A percentile compares a stretch with the other conserved stretches of the same genome.
phyloP scores from a whole-genome alignment of 106 monocot genomes.

The Dioscorea zingiberensis region DNA sequence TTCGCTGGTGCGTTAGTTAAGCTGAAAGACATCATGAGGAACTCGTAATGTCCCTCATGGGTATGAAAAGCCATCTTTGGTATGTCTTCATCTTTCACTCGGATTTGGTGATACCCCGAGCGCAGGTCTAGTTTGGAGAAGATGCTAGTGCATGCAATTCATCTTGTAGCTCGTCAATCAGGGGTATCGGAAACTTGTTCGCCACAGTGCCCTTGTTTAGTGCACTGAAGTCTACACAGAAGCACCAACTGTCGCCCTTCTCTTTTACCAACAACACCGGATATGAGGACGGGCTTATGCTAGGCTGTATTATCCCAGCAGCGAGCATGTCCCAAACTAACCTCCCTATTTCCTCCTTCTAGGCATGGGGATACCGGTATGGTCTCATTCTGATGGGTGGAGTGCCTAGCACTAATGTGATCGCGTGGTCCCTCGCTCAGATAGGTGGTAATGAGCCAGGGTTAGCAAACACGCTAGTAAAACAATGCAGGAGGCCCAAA shows the following conservation, averaged over 20 bases:
- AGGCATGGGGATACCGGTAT: background rate
- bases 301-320: background rate
- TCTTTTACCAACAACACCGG: conserved; percentile 1
- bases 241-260: background rate
- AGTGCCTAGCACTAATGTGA: too few relatives aligned
- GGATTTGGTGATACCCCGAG: conserved; percentile 1
- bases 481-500: too few relatives aligned
- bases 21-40: background rate
- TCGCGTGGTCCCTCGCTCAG: background rate
- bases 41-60: too few relatives aligned
- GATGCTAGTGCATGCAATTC: background rate
- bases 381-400: background rate
- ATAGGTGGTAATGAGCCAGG: background rate
- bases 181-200: background rate
- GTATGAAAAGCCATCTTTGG: too few relatives aligned
- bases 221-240: conserved; percentile 2
- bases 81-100: background rate
- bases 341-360: background rate
- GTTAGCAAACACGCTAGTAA: background rate
- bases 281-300: background rate
- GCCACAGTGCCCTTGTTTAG: background rate
- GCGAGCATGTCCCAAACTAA: background rate
- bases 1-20: too few relatives aligned
- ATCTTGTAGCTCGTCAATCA: conserved; percentile 3
- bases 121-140: conserved; percentile 4